Base-by-base conservation (phyloP, 495 filamentous ascomycete species). In the Patellaria atrata region DNA sequence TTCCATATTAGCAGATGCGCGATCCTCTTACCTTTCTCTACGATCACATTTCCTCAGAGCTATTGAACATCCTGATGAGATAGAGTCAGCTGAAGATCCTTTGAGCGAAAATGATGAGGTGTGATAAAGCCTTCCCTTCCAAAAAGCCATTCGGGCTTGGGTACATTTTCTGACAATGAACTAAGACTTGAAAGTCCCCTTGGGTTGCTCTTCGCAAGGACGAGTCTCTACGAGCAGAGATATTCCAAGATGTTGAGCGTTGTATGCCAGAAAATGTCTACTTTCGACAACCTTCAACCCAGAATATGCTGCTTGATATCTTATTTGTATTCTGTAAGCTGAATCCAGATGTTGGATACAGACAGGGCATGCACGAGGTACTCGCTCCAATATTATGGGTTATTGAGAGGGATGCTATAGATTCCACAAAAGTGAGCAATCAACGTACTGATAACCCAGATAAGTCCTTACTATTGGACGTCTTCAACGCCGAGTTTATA, bases 281-380 rank as follows among this genome's bases (percentile, higher is more conserved):
- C 53, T 99, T 96, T 39, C 84, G 82, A 18, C 70, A 82, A 32
- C 70, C 79, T 9, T 55, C 63, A 4, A 78, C 85, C 4, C 91
- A 96, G 51, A 66, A 63, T 5, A 82, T 81, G 54, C 73, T 99
- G 38, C 65, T 84, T 14, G 82, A 96, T 52, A 72, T 94, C 24
- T 60, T 94, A 24, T 96, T 97, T 49, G 68, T 97, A 42, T 94
- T 83, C 57, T 86, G 85, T 52, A 94, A 94, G 55, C 73, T 94
- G 27, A 87, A 94, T 45, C 80, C 76, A 9, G 77, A 79, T 45
- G 62, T 87, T 27, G 78, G 85, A 12, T 97, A 97, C 47, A 73
- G 91, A 17, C 89, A 97, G 59, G 89, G 89, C 12, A 96, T 97
- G 85, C 89, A 97, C 52, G 89, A 97, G 55, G 55, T 97, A 15